Conservation (phyloP, 768 basidiomycete genomes). For the Leccinum boreale region DNA sequence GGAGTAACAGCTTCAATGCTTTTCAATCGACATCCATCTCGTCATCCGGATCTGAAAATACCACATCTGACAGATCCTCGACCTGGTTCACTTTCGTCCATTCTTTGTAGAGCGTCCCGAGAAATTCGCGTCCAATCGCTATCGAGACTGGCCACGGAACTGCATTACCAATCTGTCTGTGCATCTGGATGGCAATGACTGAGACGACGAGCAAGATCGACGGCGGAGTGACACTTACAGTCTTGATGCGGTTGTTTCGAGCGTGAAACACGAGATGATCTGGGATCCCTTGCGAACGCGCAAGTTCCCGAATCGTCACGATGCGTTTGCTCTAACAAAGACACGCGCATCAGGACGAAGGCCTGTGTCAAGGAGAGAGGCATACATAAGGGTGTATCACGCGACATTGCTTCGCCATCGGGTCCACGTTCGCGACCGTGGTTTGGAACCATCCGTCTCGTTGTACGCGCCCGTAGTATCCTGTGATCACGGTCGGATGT, state of each 20-base stretch:
- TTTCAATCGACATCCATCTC: conserved; percentile 34
- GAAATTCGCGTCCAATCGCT: conserved; percentile 65
- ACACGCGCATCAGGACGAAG: neutral
- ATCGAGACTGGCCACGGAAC: conserved; percentile 63
- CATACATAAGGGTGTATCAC: conserved; percentile 67
- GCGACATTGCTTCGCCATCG: conserved; percentile 71
- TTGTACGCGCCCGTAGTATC: conserved; percentile 61
- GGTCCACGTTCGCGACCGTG: conserved; percentile 75
- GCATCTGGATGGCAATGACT: conserved; percentile 47
- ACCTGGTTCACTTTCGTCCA: conserved; percentile 40
- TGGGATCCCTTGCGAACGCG: conserved; percentile 79
- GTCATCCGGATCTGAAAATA: conserved; percentile 18
- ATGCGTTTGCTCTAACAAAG: conserved; percentile 60
- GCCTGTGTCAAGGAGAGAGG: neutral
- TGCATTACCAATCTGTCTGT: conserved; percentile 79
- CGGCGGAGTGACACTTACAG: conserved; percentile 41
- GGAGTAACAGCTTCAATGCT: neutral
- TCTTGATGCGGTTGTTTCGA: conserved; percentile 49
- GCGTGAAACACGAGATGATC: conserved; percentile 67
- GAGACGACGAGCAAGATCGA: neutral
- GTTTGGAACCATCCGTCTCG: conserved; percentile 59
- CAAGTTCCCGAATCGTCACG: conserved; percentile 72
- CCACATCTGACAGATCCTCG: conserved; percentile 27
- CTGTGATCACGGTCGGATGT: conserved; percentile 26
- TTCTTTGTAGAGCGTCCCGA: conserved; percentile 46